A percentile compares a stretch with the other conserved stretches of the same genome.
phyloP scores from a whole-genome alignment of 257 asterid genomes.

The Voacanga thouarsii region DNA sequence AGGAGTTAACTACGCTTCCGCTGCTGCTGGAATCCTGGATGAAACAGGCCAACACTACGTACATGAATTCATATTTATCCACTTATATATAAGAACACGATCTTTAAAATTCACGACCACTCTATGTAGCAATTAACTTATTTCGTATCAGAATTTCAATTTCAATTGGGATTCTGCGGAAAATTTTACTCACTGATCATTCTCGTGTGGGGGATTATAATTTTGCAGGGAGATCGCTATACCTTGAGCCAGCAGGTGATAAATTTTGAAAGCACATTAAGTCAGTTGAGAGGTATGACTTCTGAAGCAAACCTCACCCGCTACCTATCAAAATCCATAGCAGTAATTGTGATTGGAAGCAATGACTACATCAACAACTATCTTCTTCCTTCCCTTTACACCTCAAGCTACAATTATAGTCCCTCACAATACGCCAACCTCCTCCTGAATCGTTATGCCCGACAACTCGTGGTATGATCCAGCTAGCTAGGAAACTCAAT shows the following conservation, averaged over 20 bases:
- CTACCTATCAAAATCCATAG: conserved; percentile 55
- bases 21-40: conserved; percentile 92
- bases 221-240: conserved; percentile 63
- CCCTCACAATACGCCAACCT: conserved; percentile 70
- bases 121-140: background rate
- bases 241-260: conserved; percentile 73
- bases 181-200: too few relatives aligned
- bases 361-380: conserved; percentile 97
- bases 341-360: conserved; percentile 70
- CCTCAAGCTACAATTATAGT: conserved; percentile 63
- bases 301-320: conserved; percentile 25
- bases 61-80: background rate
- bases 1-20: conserved; percentile 92
- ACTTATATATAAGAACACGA: background rate
- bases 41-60: conserved; percentile 84
- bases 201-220: background rate
- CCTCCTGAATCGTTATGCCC: conserved; percentile 63
- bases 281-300: conserved; percentile 57
- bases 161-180: too few relatives aligned
- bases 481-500: too few relatives aligned
- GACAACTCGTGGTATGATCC: conserved; percentile 50
- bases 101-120: background rate
- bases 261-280: conserved; percentile 68
- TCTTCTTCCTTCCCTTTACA: conserved; percentile 57
- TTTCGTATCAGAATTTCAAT: too few relatives aligned